Evolutionary conservation across 1,284 basidiomycete genomes (phyloP).

Genomic region (Ustilago shanxiensis): DNA sequence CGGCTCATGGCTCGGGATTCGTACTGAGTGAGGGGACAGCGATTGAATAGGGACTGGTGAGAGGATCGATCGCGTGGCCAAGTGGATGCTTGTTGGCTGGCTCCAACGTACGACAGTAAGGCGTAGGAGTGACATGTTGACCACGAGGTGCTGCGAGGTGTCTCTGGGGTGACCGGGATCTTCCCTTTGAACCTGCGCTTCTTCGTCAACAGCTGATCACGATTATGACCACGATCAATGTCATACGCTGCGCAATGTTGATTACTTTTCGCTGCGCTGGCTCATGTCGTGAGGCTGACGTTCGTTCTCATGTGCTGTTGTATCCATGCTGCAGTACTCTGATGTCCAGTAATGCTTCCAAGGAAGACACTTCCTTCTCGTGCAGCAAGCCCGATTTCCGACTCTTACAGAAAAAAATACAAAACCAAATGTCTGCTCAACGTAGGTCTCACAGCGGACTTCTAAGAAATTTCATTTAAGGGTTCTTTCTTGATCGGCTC

Average conservation of each 20-base stretch:
- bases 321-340: not conserved
- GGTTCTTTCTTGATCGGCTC: conserved; percentile 21
- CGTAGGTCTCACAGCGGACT: not conserved
- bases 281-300: not conserved
- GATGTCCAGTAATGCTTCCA: not conserved
- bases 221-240: too few species aligned
- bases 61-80: too few species aligned
- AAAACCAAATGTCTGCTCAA: not conserved
- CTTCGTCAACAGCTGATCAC: not conserved
- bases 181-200: too few species aligned
- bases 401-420: too few species aligned
- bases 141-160: not conserved
- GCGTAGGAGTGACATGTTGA: conserved; percentile 17
- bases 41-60: not conserved
- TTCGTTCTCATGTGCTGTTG: not conserved
- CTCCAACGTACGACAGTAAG: not conserved
- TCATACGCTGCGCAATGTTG: not conserved
- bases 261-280: not conserved
- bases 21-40: not conserved
- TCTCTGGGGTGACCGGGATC: too few species aligned
- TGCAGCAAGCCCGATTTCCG: conserved; percentile 1
- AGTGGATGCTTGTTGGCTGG: not conserved
- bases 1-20: not conserved
- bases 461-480: not conserved
- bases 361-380: conserved; percentile 3